phyloP scores from a whole-genome alignment of 352 stramenopile genomes.

The Pythium dissotocum region DNA sequence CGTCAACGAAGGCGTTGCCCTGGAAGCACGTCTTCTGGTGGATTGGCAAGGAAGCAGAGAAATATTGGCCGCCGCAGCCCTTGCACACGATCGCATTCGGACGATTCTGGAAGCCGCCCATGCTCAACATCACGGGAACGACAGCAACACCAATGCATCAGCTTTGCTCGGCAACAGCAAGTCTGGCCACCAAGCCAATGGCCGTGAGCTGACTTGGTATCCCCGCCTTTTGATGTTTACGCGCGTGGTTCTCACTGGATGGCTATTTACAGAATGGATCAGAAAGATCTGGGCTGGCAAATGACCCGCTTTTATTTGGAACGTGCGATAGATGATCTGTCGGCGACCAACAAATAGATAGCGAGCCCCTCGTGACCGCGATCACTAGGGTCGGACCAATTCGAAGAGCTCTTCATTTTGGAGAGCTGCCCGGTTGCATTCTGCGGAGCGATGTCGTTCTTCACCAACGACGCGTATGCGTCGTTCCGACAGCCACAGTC shows the following conservation, averaged over 20 bases:
- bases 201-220: too few species aligned
- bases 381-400: not conserved
- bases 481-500: conserved; percentile 32
- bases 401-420: not conserved
- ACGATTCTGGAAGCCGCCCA: conserved; percentile 11
- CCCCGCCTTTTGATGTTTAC: not conserved
- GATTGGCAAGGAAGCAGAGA: conserved; percentile 59
- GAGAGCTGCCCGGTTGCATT: not conserved
- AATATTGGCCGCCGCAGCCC: conserved; percentile 58
- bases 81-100: conserved; percentile 32
- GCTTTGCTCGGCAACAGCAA: not conserved
- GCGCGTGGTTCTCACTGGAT: not conserved
- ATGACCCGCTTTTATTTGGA: conserved; percentile 1
- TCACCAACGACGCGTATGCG: conserved; percentile 40
- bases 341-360: too few species aligned
- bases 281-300: not conserved
- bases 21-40: conserved; percentile 75
- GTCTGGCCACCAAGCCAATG: too few species aligned
- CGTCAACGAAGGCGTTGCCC: conserved; percentile 53
- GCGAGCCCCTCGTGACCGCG: not conserved
- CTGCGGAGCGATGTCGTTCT: conserved; percentile 38
- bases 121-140: not conserved
- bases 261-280: not conserved
- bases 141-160: not conserved
- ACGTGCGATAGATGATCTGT: too few species aligned